Conservation (phyloP, 1,284 basidiomycete species). For the Malassezia yamatoensis region DNA sequence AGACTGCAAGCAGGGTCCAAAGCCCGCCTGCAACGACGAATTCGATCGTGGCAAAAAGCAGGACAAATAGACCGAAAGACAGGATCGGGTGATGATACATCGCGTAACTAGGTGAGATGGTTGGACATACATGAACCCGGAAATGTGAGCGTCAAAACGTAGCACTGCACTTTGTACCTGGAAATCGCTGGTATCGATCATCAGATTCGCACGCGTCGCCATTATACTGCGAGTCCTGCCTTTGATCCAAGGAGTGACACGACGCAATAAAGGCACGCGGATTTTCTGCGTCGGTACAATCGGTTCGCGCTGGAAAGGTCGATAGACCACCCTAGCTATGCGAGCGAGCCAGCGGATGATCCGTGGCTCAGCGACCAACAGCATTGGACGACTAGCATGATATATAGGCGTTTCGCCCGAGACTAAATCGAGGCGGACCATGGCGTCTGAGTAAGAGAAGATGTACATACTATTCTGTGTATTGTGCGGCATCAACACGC, state of each 20-base stretch:
- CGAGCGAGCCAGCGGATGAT: constrained; percentile 12
- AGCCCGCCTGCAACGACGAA: constrained; percentile 35
- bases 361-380: constrained; percentile 10
- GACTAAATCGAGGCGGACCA: constrained; percentile 24
- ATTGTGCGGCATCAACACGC: constrained; percentile 22
- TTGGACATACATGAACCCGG: constrained; percentile 25
- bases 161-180: constrained; percentile 32
- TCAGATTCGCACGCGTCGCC: constrained; percentile 1
- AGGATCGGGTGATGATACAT: constrained; percentile 42
- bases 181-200: neutral
- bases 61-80: constrained; percentile 35
- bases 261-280: constrained; percentile 26
- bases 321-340: neutral
- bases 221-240: neutral
- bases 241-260: constrained; percentile 21
- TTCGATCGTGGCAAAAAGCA: constrained; percentile 38
- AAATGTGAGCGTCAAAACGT: constrained; percentile 41
- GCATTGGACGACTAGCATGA: constrained; percentile 3
- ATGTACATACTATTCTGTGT: neutral
- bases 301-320: constrained; percentile 5
- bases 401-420: neutral
- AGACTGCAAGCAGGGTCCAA: constrained; percentile 34
- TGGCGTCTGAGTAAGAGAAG: constrained; percentile 16
- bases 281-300: constrained; percentile 24
- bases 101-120: constrained; percentile 23